phyloP scores from a whole-genome alignment of 768 basidiomycete species.

The Xerocomus brunneocitrinus region DNA sequence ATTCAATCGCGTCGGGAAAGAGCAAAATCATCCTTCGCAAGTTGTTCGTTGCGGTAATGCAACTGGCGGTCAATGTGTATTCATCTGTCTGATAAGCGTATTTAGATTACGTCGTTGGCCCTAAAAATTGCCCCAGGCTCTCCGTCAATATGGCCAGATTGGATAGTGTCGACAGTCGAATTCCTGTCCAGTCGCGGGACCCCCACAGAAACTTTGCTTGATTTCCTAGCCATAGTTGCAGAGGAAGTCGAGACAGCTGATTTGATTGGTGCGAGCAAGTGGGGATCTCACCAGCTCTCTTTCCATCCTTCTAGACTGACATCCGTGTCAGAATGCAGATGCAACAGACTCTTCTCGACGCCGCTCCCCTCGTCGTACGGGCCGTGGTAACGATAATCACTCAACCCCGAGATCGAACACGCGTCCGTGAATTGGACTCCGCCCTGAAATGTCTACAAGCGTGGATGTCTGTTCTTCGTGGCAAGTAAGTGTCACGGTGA shows the following conservation, averaged over 20 bases:
- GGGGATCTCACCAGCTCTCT: slow-evolving; percentile 26
- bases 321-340: slow-evolving; percentile 49
- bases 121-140: slow-evolving; percentile 60
- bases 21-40: slow-evolving; percentile 78
- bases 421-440: slow-evolving; percentile 49
- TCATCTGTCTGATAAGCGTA: slow-evolving; percentile 5
- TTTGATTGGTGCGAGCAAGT: slow-evolving; percentile 70
- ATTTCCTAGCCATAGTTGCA: slow-evolving; percentile 78
- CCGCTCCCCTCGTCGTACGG: slow-evolving; percentile 65
- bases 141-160: slow-evolving; percentile 66
- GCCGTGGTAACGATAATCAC: slow-evolving; percentile 59
- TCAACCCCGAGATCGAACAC: slow-evolving; percentile 31
- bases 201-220: slow-evolving; percentile 56
- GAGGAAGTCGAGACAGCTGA: slow-evolving; percentile 79
- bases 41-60: slow-evolving; percentile 73
- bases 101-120: slow-evolving; percentile 64
- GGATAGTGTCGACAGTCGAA: slow-evolving; percentile 64
- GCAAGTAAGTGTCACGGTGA: slow-evolving; percentile 46
- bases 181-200: slow-evolving; percentile 58
- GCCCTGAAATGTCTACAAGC: slow-evolving; percentile 78
- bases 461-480: slow-evolving; percentile 71
- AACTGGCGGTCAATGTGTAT: background rate
- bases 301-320: slow-evolving; percentile 5
- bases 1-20: slow-evolving; percentile 53
- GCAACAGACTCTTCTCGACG: slow-evolving; percentile 59